Percentiles rank a stretch among this genome's conserved stretches.
Evolutionary conservation across 2,329 filamentous ascomycete genomes (phyloP).

Genomic region (Fonsecaea pedrosoi): DNA sequence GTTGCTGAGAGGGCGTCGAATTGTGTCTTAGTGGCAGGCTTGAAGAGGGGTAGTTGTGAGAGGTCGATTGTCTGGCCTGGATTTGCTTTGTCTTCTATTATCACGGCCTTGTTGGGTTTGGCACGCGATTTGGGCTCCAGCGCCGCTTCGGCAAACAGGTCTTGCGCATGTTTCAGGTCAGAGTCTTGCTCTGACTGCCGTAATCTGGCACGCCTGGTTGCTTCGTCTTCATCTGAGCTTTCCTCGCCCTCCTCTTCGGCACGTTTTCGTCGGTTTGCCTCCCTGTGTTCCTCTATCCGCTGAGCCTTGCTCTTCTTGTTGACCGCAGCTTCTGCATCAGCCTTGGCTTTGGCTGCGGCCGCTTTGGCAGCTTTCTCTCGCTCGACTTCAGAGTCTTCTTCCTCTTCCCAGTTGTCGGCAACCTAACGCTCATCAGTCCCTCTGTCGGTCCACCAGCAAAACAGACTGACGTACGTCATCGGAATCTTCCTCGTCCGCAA

Average conservation of each 20-base stretch:
- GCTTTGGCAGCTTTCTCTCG: slow-evolving; percentile 92
- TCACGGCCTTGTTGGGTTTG: slow-evolving; percentile 67
- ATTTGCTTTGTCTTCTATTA: slow-evolving; percentile 74
- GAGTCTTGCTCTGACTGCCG: slow-evolving; percentile 82
- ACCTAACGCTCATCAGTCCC: slow-evolving; percentile 62
- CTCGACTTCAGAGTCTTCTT: slow-evolving; percentile 95
- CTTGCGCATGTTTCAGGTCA: slow-evolving; percentile 87
- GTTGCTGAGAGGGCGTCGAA: slow-evolving; percentile 80
- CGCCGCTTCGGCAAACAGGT: slow-evolving; percentile 80
- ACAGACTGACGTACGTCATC: slow-evolving; percentile 67
- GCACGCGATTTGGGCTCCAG: slow-evolving; percentile 74
- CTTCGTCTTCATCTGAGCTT: slow-evolving; percentile 75
- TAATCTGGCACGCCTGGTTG: slow-evolving; percentile 75
- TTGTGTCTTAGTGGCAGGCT: slow-evolving; percentile 83
- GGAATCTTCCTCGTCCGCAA: slow-evolving; percentile 90
- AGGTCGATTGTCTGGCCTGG: slow-evolving; percentile 83
- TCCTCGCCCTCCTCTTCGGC: slow-evolving; percentile 64
- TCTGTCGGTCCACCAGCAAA: background rate
- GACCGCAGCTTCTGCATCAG: slow-evolving; percentile 83
- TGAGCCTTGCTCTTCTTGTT: slow-evolving; percentile 89
- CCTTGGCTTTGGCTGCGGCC: slow-evolving; percentile 84
- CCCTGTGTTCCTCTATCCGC: slow-evolving; percentile 80
- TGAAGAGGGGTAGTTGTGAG: slow-evolving; percentile 80
- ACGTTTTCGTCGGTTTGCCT: slow-evolving; percentile 65
- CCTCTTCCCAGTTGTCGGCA: slow-evolving; percentile 94